Base-by-base conservation (phyloP, 345 rosid genomes). In the Limnanthes douglasii region DNA sequence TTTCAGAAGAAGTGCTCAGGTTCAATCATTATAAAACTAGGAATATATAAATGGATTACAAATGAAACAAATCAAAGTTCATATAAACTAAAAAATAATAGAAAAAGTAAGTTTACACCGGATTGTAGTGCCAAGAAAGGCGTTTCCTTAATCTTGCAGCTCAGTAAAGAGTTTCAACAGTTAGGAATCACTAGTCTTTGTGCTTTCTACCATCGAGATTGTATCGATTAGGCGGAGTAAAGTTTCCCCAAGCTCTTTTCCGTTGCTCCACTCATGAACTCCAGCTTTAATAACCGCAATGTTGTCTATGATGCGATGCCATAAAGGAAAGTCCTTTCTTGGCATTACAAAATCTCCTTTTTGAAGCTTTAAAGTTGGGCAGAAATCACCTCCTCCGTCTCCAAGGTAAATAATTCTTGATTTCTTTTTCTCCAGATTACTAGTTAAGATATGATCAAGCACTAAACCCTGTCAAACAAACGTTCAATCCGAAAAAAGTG, bases 351-450 rank as follows among this genome's bases (percentile, higher is more conserved):
- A 54, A 51, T 86, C 92, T 18, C 45, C 56, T 35, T 51, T 61
- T 41, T 43, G 51, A 9, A 86, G 86, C 72, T 53, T 74, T 61
- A 77, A 41, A 21, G 72, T 53, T 0, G 84, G 94, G 40, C 96
- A 86, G 48, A 48, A 74, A 48, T 86, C 96, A 21, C 83, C 83
- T 64, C 63, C 62, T 31, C 96, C 96, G 18, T 86, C 96, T 51
- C 96, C 94, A 0, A 77, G 66, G 63, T 81, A 86, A 45, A 86
- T 62, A 50, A 64, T 56, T 34, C 56, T 68, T 23, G 4, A 65
- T 19, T 35, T 35, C 34, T 19, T 51, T n/a, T n/a, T n/a, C n/a
- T n/a, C n/a, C 1, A n/a, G 2, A 18, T 17, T 23, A 9, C 72
- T 61, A 35, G 54, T 57, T 8, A 42, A 50, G 19, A 75, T 50